Evolutionary conservation across 2,329 filamentous ascomycete genomes (phyloP), one percentile per base, ranked within the genome.

Genomic region (Apiospora rasikravindrae): DNA sequence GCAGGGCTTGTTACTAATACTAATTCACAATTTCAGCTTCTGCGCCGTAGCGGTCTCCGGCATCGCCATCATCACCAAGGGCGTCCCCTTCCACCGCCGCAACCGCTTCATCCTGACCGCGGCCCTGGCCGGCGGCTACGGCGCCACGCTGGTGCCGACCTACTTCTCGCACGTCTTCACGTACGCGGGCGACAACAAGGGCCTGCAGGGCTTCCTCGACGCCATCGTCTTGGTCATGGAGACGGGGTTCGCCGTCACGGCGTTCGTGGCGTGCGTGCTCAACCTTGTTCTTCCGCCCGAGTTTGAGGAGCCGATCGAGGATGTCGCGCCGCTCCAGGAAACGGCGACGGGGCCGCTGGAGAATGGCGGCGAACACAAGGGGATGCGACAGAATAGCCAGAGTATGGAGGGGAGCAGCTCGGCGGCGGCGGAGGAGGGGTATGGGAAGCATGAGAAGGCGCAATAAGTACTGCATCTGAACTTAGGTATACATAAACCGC

Each of bases 41-140:
- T 69, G 68, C 10, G 47, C 68, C 47, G 94, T 96, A 7, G 90
- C 93, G 1, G 91, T 94, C 1, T 93, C 91, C 0, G 94, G 94
- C 76, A 89, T 96, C 73, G 88, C 92, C 68, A 95, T 96, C 76
- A 91, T 96, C 74, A 86, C 89, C 4, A 89, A 89, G 24, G 88
- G 88, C 47, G 89, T 93, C 2, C 87, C 89, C 0, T 95, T 96
- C 80, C 94, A 89, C n/a, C 89, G 94, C 49, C 90, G 94, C 69
- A 95, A 93, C 77, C 88, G 94, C 33, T 96, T 96, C 83, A 93
- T 96, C 77, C 86, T 96, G 14, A 95, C 94, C 0, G 92, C 93
- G 0, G 89, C 91, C 0, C 84, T 96, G 44, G 87, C 93, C 0
- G 84, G 96, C 40, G 94, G 94, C 44, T 93, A 93, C 75, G 90